phyloP scores from a whole-genome alignment of 805 yeast species.

The Myxozyma sirexii region DNA sequence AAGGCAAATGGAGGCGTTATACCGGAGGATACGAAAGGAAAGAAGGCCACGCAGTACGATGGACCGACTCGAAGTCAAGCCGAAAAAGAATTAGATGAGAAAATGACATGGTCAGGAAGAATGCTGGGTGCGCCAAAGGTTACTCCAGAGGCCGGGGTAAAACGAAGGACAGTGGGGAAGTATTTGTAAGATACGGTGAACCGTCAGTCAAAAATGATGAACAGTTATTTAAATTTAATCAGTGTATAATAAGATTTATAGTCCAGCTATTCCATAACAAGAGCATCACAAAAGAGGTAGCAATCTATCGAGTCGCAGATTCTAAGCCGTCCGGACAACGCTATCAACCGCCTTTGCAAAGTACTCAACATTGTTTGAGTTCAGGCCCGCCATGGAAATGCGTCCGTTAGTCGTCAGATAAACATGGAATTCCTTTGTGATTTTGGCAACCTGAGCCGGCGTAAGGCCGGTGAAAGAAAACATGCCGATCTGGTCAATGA shows the following conservation, averaged over 20 bases:
- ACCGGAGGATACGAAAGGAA: neutral
- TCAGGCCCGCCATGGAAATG: slow-evolving; percentile 92
- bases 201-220: too few species aligned
- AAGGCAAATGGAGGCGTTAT: slow-evolving; percentile 13
- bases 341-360: slow-evolving; percentile 78
- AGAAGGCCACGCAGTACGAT: neutral
- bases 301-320: neutral
- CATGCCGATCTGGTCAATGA: slow-evolving; percentile 91
- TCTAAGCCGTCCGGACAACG: slow-evolving; percentile 28
- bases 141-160: neutral
- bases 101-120: slow-evolving; percentile 29
- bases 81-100: slow-evolving; percentile 10
- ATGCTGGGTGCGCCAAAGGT: neutral
- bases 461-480: slow-evolving; percentile 90
- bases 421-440: slow-evolving; percentile 77
- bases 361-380: slow-evolving; percentile 70
- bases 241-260: too few species aligned
- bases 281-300: too few species aligned
- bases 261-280: too few species aligned
- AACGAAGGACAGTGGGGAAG: slow-evolving; percentile 1
- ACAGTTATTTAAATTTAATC: too few species aligned
- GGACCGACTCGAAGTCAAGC: neutral
- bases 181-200: neutral
- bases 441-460: slow-evolving; percentile 71
- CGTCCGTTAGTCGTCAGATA: slow-evolving; percentile 84